Base-by-base conservation (phyloP, 1,284 basidiomycete species). In the Wolfiporia cocos region DNA sequence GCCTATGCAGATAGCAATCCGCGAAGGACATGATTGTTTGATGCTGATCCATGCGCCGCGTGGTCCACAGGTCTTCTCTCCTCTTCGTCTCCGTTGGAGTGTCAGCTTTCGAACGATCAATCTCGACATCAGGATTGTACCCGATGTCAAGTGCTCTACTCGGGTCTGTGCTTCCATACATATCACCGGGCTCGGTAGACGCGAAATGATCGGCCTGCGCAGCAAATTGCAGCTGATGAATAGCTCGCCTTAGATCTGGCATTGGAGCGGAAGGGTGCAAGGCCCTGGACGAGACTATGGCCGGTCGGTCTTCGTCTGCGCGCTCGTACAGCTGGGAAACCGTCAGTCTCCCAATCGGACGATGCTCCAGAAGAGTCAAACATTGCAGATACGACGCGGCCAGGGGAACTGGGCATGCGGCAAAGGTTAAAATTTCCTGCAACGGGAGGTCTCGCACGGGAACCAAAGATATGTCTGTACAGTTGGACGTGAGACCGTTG, bases 401-500 rank as follows among this genome's bases (percentile, higher is more conserved):
- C 32, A 87, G 59, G 15, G 68, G 52, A 5, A 70, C 47, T 9
- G 75, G 66, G 53, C 85, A 81, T 20, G 85, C 70, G 42, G 70
- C 55, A 61, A 93, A 94, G 20, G 65, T 55, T 37, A 95, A 70
- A 19, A 78, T 77, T 1, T 66, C 69, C 61, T 97, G 92, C 12
- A 97, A 61, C 5, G 92, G 90, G 26, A 96, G 73, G 45, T 84
- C 80, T 9, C 62, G 59, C 31, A 74, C 57, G 9, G 92, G 92
- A 32, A 96, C 73, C 39, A 83, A 67, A 9, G 74, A 73, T 26
- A 74, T 56, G 68, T 96, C 91, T 92, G 56, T 10, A 35, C 21
- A 37, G 6, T 9, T 54, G 46, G 33, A 55, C 26, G 18, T 30
- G 31, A 5, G 44, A 24, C 43, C 54, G 38, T 53, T 33, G 28